Conservation (phyloP, 257 asterid genomes). For the Solanum tacnaense region DNA sequence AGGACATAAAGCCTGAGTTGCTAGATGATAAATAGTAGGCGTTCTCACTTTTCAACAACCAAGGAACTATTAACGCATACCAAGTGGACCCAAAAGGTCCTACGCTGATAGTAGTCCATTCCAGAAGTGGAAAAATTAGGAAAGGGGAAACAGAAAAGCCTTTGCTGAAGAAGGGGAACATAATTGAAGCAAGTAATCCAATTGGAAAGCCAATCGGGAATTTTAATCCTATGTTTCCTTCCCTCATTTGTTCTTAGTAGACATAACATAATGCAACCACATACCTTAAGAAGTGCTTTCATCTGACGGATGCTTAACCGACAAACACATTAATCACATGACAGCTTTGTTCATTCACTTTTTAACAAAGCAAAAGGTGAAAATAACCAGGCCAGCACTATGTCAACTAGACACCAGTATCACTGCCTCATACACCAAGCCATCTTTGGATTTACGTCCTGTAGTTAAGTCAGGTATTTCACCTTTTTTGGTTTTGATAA, state of each 20-base stretch:
- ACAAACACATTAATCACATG: neutral
- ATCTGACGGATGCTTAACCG: neutral
- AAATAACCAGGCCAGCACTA: neutral
- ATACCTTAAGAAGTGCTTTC: neutral
- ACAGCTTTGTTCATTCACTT: neutral
- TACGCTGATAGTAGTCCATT: neutral
- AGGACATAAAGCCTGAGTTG: neutral
- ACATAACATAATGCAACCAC: neutral
- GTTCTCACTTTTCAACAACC: neutral
- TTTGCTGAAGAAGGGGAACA: neutral
- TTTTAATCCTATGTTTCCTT: neutral
- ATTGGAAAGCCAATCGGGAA: neutral
- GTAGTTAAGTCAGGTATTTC: neutral
- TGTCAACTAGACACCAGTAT: neutral
- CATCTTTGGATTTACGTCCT: neutral
- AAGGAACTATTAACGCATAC: neutral
- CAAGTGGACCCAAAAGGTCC: neutral
- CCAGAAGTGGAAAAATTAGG: neutral
- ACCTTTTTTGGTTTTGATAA: neutral
- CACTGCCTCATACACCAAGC: neutral
- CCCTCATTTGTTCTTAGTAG: neutral
- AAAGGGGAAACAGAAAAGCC: neutral
- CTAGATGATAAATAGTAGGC: neutral
- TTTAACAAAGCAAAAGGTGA: neutral
- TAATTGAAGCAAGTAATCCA: neutral